These are phyloP conservation scores for Kregervanrija fluxuum DNA, from an alignment of 805 yeast species.

Conservation along the genomic window DNA sequence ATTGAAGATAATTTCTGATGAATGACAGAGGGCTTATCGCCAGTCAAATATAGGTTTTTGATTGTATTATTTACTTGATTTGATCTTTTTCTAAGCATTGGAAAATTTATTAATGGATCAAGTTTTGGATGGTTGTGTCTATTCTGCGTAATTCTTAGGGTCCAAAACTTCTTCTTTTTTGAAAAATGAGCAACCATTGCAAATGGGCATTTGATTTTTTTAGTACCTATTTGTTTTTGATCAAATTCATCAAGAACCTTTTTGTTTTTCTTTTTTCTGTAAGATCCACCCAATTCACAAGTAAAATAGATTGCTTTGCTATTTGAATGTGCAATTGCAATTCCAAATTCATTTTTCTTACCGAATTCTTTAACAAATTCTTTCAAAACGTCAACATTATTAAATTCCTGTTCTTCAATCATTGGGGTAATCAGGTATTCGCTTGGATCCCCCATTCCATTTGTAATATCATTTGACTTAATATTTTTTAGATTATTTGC, in stretches of 20 bases:
- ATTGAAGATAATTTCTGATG: slow-evolving; percentile 44
- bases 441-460: slow-evolving; percentile 15
- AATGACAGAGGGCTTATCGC: slow-evolving; percentile 49
- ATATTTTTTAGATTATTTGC: too few relatives aligned
- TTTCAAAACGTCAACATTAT: slow-evolving; percentile 41
- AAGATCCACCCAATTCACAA: slow-evolving; percentile 51
- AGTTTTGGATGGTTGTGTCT: slow-evolving; percentile 54
- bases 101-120: slow-evolving; percentile 48
- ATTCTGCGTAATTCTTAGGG: slow-evolving; percentile 44
- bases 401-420: slow-evolving; percentile 46
- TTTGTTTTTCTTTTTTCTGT: slow-evolving; percentile 40
- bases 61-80: slow-evolving; percentile 45
- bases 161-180: slow-evolving; percentile 44
- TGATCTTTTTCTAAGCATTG: slow-evolving; percentile 48
- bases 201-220: slow-evolving; percentile 50
- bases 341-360: slow-evolving; percentile 50
- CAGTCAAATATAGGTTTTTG: slow-evolving; percentile 44
- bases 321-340: slow-evolving; percentile 53
- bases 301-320: slow-evolving; percentile 53
- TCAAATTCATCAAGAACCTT: slow-evolving; percentile 1
- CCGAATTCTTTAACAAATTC: slow-evolving; percentile 51
- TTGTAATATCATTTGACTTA: too few relatives aligned
- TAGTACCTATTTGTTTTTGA: slow-evolving; percentile 31
- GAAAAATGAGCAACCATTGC: slow-evolving; percentile 52
- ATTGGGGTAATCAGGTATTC: slow-evolving; percentile 48